Conservation (phyloP, 768 basidiomycete species). For the Trametes cubensis region DNA sequence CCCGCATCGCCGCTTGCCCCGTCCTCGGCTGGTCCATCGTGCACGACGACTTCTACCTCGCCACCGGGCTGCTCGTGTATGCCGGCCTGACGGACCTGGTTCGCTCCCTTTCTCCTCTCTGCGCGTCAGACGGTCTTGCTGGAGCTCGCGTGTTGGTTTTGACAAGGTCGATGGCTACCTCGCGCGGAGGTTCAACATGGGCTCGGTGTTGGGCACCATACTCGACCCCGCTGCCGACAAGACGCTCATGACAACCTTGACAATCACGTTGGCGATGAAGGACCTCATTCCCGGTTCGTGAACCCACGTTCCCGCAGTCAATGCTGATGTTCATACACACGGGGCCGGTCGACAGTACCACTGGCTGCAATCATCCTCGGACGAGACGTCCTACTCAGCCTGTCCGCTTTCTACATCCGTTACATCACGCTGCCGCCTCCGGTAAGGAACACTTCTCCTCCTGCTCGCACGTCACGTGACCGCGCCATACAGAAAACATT, state of each 20-base stretch:
- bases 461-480: conserved; percentile 15
- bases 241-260: conserved; percentile 90
- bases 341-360: conserved; percentile 56
- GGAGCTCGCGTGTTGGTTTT: conserved; percentile 9
- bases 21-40: conserved; percentile 90
- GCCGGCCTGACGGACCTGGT: conserved; percentile 94
- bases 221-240: conserved; percentile 99
- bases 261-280: conserved; percentile 81
- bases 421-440: conserved; percentile 88
- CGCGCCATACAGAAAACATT: conserved; percentile 76
- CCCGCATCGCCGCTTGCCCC: conserved; percentile 88
- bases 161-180: conserved; percentile 89
- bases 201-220: conserved; percentile 91
- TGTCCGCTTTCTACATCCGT: conserved; percentile 92
- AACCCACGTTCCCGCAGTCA: not conserved
- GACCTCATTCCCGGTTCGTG: conserved; percentile 79
- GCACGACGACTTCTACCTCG: conserved; percentile 75
- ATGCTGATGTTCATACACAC: conserved; percentile 1
- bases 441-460: conserved; percentile 48
- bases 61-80: conserved; percentile 83
- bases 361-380: conserved; percentile 87
- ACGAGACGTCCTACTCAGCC: conserved; percentile 80
- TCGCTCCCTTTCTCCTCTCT: conserved; percentile 36
- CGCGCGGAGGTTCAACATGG: conserved; percentile 84
- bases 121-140: conserved; percentile 1